Base-by-base conservation (phyloP, 768 basidiomycete genomes). In the Collybia sp. region DNA sequence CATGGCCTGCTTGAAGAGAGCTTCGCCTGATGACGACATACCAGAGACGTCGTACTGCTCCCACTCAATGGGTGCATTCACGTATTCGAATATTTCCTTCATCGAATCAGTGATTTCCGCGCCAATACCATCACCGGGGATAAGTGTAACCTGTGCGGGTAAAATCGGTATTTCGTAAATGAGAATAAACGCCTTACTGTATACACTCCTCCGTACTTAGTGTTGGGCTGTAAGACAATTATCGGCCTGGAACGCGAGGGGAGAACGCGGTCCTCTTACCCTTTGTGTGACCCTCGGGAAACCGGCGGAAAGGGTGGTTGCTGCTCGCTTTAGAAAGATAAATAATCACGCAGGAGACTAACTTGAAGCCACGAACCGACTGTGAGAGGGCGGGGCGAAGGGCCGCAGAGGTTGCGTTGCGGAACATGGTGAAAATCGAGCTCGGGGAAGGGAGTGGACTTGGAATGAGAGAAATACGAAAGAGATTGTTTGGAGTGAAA, bases 11-110 rank as follows among this genome's bases (percentile, higher is more conserved):
- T 87, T 93, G 80, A 99, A 98, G 56, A 97, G 82, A 40, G 83
- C 88, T 65, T 97, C 96, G 55, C 93, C 93, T 40, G 88, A 76
- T 33, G 88, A 89, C 32, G 94, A 95, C 77, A 94, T 83, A 48
- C 96, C 96, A 34, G 93, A 95, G 53, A 99, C 93, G 60, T 97
- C 81, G 71, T 94, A 97, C 65, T 97, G 93, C 60, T 97, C 94
- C 90, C 92, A 96, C 64, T 97, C 92, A 69, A 99, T 95, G 65
- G 96, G 96, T 30, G 94, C 96, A 62, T 98, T 99, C 63, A 93
- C 82, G 55, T 90, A 79, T 65, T 95, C 92, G 62, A 99, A 99
- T 62, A 99, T 94, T 69, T 98, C 94, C 72, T 99, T 98, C 55
- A 99, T 94, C 1, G 93, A 94, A 69, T 95, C 91, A 49, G 95